A percentile compares a stretch with the other conserved stretches of the same genome.
phyloP scores from a whole-genome alignment of 495 filamentous ascomycete species.

The Penicillium lividum region DNA sequence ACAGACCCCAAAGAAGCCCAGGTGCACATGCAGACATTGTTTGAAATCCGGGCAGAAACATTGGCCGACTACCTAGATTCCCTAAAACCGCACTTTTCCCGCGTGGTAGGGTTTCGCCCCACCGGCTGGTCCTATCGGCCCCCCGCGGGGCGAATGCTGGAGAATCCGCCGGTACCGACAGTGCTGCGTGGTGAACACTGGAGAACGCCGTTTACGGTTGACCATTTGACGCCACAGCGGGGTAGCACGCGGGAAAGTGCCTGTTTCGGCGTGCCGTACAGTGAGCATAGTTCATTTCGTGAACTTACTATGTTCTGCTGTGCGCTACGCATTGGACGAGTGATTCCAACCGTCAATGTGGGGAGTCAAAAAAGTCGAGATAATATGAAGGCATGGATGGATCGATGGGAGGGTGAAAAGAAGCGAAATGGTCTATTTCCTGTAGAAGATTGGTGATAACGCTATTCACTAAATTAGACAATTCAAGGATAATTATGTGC shows the following conservation, averaged over 20 bases:
- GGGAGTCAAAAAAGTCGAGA: constrained; percentile 68
- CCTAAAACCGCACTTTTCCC: constrained; percentile 74
- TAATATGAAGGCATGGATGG: constrained; percentile 89
- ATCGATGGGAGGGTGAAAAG: constrained; percentile 84
- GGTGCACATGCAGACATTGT: constrained; percentile 95
- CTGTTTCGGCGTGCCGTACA: constrained; percentile 92
- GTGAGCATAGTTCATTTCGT: constrained; percentile 90
- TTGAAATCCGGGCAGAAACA: constrained; percentile 86
- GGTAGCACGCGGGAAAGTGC: constrained; percentile 74
- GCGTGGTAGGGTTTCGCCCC: constrained; percentile 88
- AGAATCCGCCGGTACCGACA: constrained; percentile 63
- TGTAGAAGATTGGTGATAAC: constrained; percentile 30
- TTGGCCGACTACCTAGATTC: constrained; percentile 82
- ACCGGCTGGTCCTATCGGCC: constrained; percentile 90
- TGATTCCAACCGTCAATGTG: constrained; percentile 95
- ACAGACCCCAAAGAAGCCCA: constrained; percentile 80
- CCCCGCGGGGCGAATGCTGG: constrained; percentile 59
- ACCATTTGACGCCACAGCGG: constrained; percentile 72
- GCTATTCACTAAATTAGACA: no score
- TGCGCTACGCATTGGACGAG: constrained; percentile 77
- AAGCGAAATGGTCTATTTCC: constrained; percentile 72
- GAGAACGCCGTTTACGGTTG: constrained; percentile 63
- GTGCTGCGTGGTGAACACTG: constrained; percentile 75
- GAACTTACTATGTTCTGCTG: constrained; percentile 94
- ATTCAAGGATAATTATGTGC: no score